A percentile compares a stretch with the other conserved stretches of the same genome.
Evolutionary conservation across 2,329 filamentous ascomycete genomes (phyloP).

Genomic region (Verticillium nubilum): DNA sequence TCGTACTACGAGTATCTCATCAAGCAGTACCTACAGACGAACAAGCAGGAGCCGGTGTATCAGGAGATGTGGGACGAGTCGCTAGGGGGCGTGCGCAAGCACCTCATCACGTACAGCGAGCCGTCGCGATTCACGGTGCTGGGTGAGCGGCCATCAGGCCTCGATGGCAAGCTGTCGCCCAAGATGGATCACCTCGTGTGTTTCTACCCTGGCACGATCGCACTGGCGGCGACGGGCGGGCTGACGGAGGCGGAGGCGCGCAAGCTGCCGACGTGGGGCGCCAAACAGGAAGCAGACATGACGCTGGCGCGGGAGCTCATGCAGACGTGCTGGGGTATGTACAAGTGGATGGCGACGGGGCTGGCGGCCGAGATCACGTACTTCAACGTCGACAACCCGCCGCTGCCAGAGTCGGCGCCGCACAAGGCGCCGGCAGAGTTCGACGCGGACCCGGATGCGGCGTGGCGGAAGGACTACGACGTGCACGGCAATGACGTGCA

Average conservation of each 20-base stretch:
- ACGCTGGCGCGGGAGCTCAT: conserved; percentile 81
- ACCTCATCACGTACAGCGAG: conserved; percentile 84
- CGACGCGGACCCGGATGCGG: conserved; percentile 45
- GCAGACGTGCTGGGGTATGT: conserved; percentile 98
- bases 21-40: conserved; percentile 96
- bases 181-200: conserved; percentile 99
- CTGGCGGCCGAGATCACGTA: conserved; percentile 94
- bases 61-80: conserved; percentile 90
- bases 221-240: conserved; percentile 78
- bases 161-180: conserved; percentile 60
- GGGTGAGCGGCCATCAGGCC: conserved; percentile 74
- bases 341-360: conserved; percentile 82
- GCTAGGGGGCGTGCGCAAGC: conserved; percentile 78
- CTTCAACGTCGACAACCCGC: conserved; percentile 70
- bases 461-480: conserved; percentile 72
- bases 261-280: conserved; percentile 66
- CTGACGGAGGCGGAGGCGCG: conserved; percentile 69
- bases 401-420: conserved; percentile 53
- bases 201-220: conserved; percentile 95
- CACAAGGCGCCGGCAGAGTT: conserved; percentile 44
- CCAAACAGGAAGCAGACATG: conserved; percentile 81
- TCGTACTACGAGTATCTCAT: conserved; percentile 99
- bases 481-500: conserved; percentile 81
- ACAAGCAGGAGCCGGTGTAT: conserved; percentile 79
- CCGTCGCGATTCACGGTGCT: conserved; percentile 80